Evolutionary conservation across 1,139 yeast genomes (phyloP), one percentile per base, ranked within the genome.

Genomic region (Lodderomyces elongisporus): DNA sequence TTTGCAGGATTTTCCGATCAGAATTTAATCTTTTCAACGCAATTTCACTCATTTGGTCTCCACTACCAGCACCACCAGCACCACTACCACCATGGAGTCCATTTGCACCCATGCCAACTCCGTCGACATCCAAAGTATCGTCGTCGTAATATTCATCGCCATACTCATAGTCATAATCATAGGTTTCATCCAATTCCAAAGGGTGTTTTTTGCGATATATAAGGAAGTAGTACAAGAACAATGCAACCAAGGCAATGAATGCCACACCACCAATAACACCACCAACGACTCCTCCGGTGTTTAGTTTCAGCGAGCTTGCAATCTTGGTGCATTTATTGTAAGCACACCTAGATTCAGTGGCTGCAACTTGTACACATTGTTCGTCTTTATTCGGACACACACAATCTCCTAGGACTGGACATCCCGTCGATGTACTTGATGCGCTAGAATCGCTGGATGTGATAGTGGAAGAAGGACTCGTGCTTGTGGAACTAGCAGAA

Each of bases 241-340:
- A 62, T 3, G 48, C 60, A 5, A 68, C 28, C 1, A 63, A 38
- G 0, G 63, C 56, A 2, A 74, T 15, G 2, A 71, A 47, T 3
- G 61, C 66, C 3, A 68, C 56, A 6, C 74, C 76, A 8, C 80
- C 84, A 2, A 74, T 65, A 2, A 76, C 77, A 17, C 85, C 85
- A 4, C 85, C 88, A 0, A 77, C 77, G 2, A 79, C 71, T 2
- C 77, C 84, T 14, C 85, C 85, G 9, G 60, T 47, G 3, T 31
- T 25, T 18, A 16, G 12, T 8, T 17, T 33, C 14, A 35, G 28
- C 4, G 30, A 25, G 14, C 44, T 49, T 2, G 51, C 48, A 3
- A 10, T 14, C 3, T 14, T 10, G 2, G 60, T 56, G 54, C 89
- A 82, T 43, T 66, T 67, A n/a, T 71, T 67, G 13, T 56, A 51